Percentiles rank a stretch among this genome's conserved stretches.
These are phyloP conservation scores for Parasitella parasitica DNA, from an alignment of 371 early-diverging fungal species.

Conservation along the genomic window DNA sequence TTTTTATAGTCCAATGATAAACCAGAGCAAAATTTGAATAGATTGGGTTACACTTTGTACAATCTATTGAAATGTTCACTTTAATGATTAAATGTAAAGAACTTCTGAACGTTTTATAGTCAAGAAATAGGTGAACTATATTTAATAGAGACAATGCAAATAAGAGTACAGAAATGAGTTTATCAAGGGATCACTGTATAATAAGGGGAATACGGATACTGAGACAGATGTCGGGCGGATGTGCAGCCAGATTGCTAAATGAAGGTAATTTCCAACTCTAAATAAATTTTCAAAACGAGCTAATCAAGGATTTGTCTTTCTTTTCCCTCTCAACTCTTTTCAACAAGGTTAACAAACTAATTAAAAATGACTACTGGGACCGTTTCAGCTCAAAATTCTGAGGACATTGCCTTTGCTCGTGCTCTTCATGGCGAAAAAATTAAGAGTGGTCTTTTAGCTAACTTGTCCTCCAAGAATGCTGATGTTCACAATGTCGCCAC, in stretches of 20 bases:
- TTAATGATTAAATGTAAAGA: no score
- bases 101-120: no score
- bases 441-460: conserved; percentile 50
- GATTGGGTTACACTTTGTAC: no score
- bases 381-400: conserved; percentile 42
- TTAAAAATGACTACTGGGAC: conserved; percentile 19
- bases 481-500: conserved; percentile 55
- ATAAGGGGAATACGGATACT: conserved; percentile 4
- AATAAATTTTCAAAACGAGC: conserved; percentile 1
- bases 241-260: conserved; percentile 16
- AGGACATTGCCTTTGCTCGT: conserved; percentile 54
- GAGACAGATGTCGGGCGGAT: conserved; percentile 18
- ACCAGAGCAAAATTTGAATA: no score
- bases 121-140: no score
- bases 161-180: no score
- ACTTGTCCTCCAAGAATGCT: conserved; percentile 56
- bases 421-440: conserved; percentile 51
- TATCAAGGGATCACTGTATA: background rate
- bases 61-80: no score
- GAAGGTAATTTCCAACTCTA: background rate
- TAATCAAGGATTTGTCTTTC: background rate
- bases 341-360: background rate
- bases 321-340: conserved; percentile 4
- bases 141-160: no score
- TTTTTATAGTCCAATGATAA: no score